Evolutionary conservation across 2,329 filamentous ascomycete species (phyloP).

Genomic region (Aspergillus jensenii): DNA sequence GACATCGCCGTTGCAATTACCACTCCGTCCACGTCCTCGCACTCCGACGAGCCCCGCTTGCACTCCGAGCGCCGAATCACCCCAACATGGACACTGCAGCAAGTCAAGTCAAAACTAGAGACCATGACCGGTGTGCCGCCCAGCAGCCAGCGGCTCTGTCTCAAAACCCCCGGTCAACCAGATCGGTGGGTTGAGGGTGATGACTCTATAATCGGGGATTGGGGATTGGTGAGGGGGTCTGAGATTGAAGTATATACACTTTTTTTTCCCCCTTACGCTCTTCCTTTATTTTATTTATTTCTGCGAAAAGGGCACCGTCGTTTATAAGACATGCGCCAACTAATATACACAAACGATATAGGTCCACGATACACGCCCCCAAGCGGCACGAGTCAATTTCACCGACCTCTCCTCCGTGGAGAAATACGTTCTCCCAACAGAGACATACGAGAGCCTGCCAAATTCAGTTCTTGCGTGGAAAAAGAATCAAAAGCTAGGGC

Average conservation of each 20-base stretch:
- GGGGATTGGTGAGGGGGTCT: constrained; percentile 40
- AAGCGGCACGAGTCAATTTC: constrained; percentile 73
- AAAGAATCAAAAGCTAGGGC: constrained; percentile 88
- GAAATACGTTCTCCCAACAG: constrained; percentile 85
- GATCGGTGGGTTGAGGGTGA: constrained; percentile 68
- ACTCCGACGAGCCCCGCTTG: constrained; percentile 32
- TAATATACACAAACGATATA: constrained; percentile 36
- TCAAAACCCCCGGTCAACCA: constrained; percentile 64
- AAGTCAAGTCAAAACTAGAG: constrained; percentile 85
- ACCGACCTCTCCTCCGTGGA: constrained; percentile 77
- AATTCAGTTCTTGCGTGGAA: constrained; percentile 96
- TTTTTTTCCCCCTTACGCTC: constrained; percentile 2
- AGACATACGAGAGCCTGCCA: constrained; percentile 80
- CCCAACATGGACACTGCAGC: constrained; percentile 83
- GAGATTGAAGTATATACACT: constrained; percentile 43
- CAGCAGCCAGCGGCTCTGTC: constrained; percentile 69
- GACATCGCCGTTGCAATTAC: constrained; percentile 43
- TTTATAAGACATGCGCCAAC: not conserved
- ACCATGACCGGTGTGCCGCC: constrained; percentile 90
- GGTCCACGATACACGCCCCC: constrained; percentile 79
- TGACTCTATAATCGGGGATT: constrained; percentile 62
- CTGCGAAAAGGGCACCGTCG: not conserved
- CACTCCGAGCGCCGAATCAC: constrained; percentile 88
- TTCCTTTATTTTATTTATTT: not conserved
- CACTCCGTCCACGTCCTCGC: constrained; percentile 22